Base-by-base conservation (phyloP, 306 rosid genomes). In the Rubus idaeus region DNA sequence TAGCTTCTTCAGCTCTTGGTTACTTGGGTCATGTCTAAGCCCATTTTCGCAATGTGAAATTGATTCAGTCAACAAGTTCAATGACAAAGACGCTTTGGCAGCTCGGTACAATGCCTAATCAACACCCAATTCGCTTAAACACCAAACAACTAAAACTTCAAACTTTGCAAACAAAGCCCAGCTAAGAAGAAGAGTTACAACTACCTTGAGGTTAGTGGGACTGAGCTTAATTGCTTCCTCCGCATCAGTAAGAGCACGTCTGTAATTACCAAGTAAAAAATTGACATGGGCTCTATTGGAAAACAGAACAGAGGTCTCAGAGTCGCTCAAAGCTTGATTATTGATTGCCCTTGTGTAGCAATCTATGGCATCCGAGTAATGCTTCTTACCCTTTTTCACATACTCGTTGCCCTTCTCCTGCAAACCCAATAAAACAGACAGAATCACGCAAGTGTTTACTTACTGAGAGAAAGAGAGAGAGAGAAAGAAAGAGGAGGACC, bases 361-460 rank as follows among this genome's bases (percentile, higher is more conserved):
- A 62, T 90, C 97, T 77, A 92, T 78, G 75, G 99, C 99, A 80
- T 90, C 96, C 69, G 92, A 65, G 75, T 92, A 95, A 68, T 95
- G 92, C 52, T 82, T 89, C 84, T 86, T 95, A 50, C 99, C 99
- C 89, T 82, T 87, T 76, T 85, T 92, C 60, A 90, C 90, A 76
- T 71, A 88, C 79, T 90, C 80, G 53, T 90, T 95, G 10, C 99
- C 99, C 86, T 95, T 88, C 78, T 95, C 98, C 97, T 92, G 85
- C 74, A 77, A 51, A 45, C 40, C 79, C 76, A 82, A 55, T 39
- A 76, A 21, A 3, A 6, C 1, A 18, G 6, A 45, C 39, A 10
- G n/a, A 20, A 17, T 42, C 11, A 45, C 23, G 3, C 45, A 16
- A 8, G 8, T 14, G 18, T 42, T 17, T 44, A 42, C 1, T 14